Evolutionary conservation across 306 rosid genomes (phyloP), one percentile per base, ranked within the genome.

Genomic region (Vigna hirtella): DNA sequence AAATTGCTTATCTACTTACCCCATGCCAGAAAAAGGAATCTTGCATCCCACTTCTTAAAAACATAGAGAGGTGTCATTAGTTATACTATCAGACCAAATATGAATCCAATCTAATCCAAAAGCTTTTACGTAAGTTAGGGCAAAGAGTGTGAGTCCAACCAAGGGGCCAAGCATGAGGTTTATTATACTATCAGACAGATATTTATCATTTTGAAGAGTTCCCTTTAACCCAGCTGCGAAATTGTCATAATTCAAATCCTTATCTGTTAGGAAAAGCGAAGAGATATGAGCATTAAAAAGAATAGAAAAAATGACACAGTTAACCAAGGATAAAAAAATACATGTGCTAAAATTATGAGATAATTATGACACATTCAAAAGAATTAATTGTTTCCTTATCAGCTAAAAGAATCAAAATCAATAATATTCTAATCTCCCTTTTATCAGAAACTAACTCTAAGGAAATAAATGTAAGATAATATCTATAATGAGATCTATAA

Each of bases 181-280:
- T 26, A 26, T 26, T 26, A 26, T 26, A 26, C 28, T 26, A 26
- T 26, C 2, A 26, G 28, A 26, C 28, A 26, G 28, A 20, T 18
- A 24, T 26, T 26, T 26, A 26, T 26, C 28, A 26, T 26, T 24
- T 24, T 26, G 28, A 26, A 26, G 28, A 26, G 3, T 26, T 26
- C 0, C 28, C 28, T 26, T 3, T 26, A 26, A 2, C 28, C 0
- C 28, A 26, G 28, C 3, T 26, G 28, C 0, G 3, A 24, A 24
- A 24, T 88, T 95, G 68, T 95, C 92, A 18, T 95, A 95, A 78
- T 28, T 95, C 76, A 95, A 87, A 66, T 95, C 98, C 28, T 26
- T 26, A 20, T 20, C 86, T 89, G 83, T 77, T 6, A 58, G 59
- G 30, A 80, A 66, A 73, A 28, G 15, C 64, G 63, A 52, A 62